Percentiles rank a stretch among this genome's conserved stretches.
Conservation (phyloP, 306 rosid genomes). For the Rosa chinensis region DNA sequence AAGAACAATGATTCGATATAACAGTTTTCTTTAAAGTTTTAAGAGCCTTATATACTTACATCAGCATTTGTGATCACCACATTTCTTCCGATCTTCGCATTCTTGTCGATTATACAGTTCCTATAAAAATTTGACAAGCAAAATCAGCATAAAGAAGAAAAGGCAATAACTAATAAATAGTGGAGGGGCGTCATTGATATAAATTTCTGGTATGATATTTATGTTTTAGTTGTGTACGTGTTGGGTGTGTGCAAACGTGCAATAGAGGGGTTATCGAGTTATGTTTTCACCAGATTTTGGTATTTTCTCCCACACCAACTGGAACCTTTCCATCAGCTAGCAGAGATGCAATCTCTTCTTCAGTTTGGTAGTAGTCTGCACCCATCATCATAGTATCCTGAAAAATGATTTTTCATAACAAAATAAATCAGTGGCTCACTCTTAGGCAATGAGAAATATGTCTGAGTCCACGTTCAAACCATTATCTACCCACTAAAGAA, state of each 20-base stretch:
- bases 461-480: background rate
- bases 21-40: no score
- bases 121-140: conserved; percentile 30
- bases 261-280: conserved; percentile 1
- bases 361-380: conserved; percentile 97
- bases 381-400: conserved; percentile 99
- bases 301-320: conserved; percentile 91
- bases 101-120: conserved; percentile 96
- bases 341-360: conserved; percentile 76
- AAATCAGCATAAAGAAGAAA: conserved; percentile 22
- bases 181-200: background rate
- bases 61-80: conserved; percentile 68
- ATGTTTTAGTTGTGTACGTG: background rate
- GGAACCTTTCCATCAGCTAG: conserved; percentile 88
- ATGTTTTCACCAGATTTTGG: conserved; percentile 72
- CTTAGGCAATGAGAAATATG: background rate
- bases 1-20: background rate
- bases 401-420: conserved; percentile 26
- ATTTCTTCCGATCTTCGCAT: conserved; percentile 90
- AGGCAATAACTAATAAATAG: background rate
- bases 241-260: background rate
- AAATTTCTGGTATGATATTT: background rate
- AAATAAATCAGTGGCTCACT: background rate
- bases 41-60: conserved; percentile 42
- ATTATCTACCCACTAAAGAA: background rate